Percentiles rank a stretch among this genome's conserved stretches.
These are phyloP conservation scores for Brassica juncea DNA, from an alignment of 345 rosid species.

Conservation along the genomic window DNA sequence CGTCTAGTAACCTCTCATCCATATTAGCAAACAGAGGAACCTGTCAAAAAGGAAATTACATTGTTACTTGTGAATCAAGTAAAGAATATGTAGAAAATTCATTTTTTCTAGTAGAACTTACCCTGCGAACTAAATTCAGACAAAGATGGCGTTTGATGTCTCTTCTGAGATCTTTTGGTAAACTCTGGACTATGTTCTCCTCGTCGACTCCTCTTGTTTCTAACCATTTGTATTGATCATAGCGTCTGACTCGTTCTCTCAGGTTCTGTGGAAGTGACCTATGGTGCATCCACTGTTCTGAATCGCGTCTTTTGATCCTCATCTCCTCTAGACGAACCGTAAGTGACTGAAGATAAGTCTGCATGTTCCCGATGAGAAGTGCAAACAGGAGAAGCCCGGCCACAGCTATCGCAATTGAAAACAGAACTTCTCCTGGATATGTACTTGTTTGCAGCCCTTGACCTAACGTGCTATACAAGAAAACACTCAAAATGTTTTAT, in stretches of 20 bases:
- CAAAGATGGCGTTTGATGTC: slow-evolving; percentile 91
- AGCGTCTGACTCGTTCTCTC: slow-evolving; percentile 50
- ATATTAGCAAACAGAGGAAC: slow-evolving; percentile 85
- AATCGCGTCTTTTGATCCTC: slow-evolving; percentile 71
- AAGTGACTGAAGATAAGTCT: slow-evolving; percentile 84
- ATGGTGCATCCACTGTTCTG: slow-evolving; percentile 82
- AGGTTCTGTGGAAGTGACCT: slow-evolving; percentile 69
- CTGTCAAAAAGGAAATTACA: too few species aligned
- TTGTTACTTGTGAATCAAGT: slow-evolving; percentile 1
- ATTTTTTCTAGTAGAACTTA: neutral
- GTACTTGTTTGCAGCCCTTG: slow-evolving; percentile 86
- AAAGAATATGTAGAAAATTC: neutral
- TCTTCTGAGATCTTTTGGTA: slow-evolving; percentile 85
- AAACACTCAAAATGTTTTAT: neutral
- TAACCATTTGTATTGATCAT: slow-evolving; percentile 55
- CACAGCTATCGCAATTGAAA: slow-evolving; percentile 73
- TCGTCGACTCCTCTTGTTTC: slow-evolving; percentile 54
- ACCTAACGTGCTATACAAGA: slow-evolving; percentile 67
- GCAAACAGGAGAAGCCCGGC: slow-evolving; percentile 79
- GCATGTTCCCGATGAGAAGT: slow-evolving; percentile 82
- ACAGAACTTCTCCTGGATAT: slow-evolving; percentile 66
- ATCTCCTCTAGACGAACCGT: slow-evolving; percentile 85
- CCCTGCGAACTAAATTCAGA: slow-evolving; percentile 80
- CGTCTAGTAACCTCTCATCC: slow-evolving; percentile 84
- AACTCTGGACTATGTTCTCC: slow-evolving; percentile 57